A percentile compares a stretch with the other conserved stretches of the same genome.
Conservation (phyloP, 371 early-diverging fungal species). For the Funneliformis caledonium region DNA sequence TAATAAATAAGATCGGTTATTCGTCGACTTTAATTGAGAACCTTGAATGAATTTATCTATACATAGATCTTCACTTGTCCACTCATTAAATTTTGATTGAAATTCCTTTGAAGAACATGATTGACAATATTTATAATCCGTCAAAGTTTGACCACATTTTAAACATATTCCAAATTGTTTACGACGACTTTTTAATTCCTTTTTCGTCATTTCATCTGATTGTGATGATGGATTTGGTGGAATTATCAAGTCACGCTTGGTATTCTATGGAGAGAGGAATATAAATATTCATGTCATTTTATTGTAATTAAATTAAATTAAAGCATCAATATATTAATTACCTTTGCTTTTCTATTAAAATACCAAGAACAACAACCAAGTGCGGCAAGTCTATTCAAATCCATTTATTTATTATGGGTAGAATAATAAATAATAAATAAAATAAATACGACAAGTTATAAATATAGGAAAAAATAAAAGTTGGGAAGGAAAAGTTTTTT, state of each 20-base stretch:
- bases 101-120: constrained; percentile 15
- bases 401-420: too few species aligned
- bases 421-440: too few species aligned
- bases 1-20: constrained; percentile 10
- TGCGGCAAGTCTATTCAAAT: background rate
- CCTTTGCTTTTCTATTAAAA: background rate
- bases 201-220: too few species aligned
- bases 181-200: background rate
- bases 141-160: background rate
- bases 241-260: too few species aligned
- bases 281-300: too few species aligned
- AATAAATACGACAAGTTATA: too few species aligned
- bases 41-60: constrained; percentile 33
- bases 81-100: background rate
- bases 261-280: too few species aligned
- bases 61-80: constrained; percentile 23
- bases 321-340: background rate
- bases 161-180: constrained; percentile 18
- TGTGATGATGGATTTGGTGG: too few species aligned
- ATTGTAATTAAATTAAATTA: too few species aligned
- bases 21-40: background rate
- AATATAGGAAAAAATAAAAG: too few species aligned
- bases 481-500: too few species aligned
- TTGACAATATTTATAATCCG: constrained; percentile 26
- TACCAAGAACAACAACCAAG: constrained; percentile 1